Percentiles rank a stretch among this genome's conserved stretches.
phyloP scores from a whole-genome alignment of 1,284 basidiomycete species.

The Trichosporon asahii region DNA sequence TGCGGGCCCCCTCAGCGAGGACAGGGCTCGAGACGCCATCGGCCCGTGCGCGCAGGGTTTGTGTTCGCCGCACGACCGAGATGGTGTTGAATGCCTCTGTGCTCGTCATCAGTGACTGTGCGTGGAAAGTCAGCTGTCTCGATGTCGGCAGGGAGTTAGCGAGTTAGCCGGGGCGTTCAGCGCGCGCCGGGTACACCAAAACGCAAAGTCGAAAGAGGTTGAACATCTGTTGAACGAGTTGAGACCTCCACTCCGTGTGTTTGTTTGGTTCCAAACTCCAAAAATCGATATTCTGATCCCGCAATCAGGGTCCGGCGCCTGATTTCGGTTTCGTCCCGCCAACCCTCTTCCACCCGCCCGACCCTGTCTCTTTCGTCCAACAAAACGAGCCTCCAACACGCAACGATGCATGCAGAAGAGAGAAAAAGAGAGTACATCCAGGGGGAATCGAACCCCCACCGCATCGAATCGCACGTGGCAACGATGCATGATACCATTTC shows the following conservation, averaged over 20 bases:
- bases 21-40: not conserved
- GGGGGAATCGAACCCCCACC: slow-evolving; percentile 2
- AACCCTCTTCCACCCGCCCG: not conserved
- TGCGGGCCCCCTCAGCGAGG: not conserved
- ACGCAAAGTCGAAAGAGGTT: too few relatives aligned
- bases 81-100: too few relatives aligned
- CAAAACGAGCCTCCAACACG: not conserved
- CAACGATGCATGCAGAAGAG: not conserved
- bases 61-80: not conserved
- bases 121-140: not conserved
- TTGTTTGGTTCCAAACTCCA: not conserved
- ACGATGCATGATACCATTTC: slow-evolving; percentile 2
- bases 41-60: not conserved
- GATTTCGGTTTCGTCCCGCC: not conserved
- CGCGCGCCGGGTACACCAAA: too few relatives aligned
- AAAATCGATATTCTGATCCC: too few relatives aligned
- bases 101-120: not conserved
- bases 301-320: too few relatives aligned
- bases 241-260: not conserved
- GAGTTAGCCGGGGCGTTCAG: too few relatives aligned
- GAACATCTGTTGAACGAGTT: too few relatives aligned
- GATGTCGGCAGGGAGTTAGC: not conserved
- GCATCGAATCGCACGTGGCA: not conserved
- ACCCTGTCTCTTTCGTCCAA: not conserved
- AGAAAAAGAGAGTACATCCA: not conserved